Base-by-base conservation (phyloP, 805 yeast species). In the Starmerella vitae region DNA sequence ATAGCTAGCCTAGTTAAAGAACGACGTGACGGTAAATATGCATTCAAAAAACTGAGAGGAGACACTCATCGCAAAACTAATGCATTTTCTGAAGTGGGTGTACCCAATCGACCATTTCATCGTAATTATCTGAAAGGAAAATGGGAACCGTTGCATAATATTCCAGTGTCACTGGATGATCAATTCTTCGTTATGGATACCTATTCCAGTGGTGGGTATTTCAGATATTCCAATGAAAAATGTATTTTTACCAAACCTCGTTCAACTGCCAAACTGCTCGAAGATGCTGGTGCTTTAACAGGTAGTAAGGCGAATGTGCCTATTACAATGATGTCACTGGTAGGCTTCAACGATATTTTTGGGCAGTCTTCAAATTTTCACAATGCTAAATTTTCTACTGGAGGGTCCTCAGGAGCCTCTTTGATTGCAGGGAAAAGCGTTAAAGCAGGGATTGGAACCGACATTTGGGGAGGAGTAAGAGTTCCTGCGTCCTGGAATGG, bases 151-250 rank as follows among this genome's bases (percentile, higher is more conserved):
- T n/a, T n/a, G n/a, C n/a, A n/a, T n/a, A n/a, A n/a, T n/a, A n/a
- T n/a, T n/a, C n/a, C 81, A 5, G 60, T 76, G 36, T 72, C 80
- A 1, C 56, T 76, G 39, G 76, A 76, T 52, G 82, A 75, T 47
- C 74, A 75, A 33, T 66, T 63, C 48, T 58, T 61, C 37, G 65
- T 65, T 41, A 62, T 56, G 31, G 78, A 76, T 30, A 67, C 61
- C 40, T 68, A 70, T 49, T 66, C 76, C 1, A 68, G 71, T 38
- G 68, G 66, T 19, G 72, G 74, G 4, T 68, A 65, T 48, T 68
- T 71, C 26, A 51, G 59, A n/a, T 44, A 49, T 30, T 52, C 67
- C 22, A 68, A 47, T n/a, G n/a, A n/a, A n/a, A n/a, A n/a, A n/a
- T n/a, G n/a, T n/a, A n/a, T n/a, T n/a, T n/a, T n/a, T n/a, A n/a